phyloP scores from a whole-genome alignment of 352 stramenopile genomes.

The Globisporangium spiculum region DNA sequence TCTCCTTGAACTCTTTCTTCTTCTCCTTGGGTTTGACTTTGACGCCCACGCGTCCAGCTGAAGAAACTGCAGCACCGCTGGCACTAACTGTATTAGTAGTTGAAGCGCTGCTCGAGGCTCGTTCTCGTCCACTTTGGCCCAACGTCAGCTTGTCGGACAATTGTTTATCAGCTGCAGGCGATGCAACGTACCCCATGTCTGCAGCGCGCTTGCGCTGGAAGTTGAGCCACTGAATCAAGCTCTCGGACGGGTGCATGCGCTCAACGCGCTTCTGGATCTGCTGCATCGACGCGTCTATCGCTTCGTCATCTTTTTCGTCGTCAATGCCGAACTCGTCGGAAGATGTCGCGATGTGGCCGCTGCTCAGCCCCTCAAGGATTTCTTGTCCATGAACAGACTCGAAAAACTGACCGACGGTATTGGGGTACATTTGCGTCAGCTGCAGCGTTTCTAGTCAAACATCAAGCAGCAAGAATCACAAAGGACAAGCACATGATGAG shows the following conservation, averaged over 20 bases:
- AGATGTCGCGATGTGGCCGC: constrained; percentile 43
- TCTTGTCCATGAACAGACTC: constrained; percentile 50
- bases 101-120: neutral
- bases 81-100: neutral
- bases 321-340: constrained; percentile 42
- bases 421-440: constrained; percentile 60
- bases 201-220: constrained; percentile 52
- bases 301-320: constrained; percentile 40
- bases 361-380: constrained; percentile 55
- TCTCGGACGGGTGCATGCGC: constrained; percentile 49
- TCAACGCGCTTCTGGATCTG: constrained; percentile 35
- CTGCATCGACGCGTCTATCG: constrained; percentile 28
- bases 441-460: constrained; percentile 44
- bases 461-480: no score
- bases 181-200: constrained; percentile 27
- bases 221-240: constrained; percentile 67
- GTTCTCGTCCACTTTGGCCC: neutral
- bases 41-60: neutral
- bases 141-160: neutral
- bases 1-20: constrained; percentile 59
- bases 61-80: neutral
- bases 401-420: constrained; percentile 53
- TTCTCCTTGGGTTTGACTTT: constrained; percentile 57
- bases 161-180: neutral
- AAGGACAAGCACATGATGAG: no score